phyloP scores from a whole-genome alignment of 202 grass and related monocot genomes.

The Eragrostis tef region DNA sequence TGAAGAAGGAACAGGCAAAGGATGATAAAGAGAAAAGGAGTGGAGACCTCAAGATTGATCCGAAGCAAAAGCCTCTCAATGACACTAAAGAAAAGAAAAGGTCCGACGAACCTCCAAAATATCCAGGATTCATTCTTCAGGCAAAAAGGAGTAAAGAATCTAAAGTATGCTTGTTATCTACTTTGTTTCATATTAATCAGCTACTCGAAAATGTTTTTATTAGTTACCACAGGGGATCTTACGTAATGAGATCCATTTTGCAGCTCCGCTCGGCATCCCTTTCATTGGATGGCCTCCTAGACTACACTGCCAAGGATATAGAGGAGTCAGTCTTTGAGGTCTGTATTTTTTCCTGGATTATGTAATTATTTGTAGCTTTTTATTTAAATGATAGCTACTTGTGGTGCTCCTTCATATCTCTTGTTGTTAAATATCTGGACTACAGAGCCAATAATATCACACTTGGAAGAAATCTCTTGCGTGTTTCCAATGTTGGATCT shows the following conservation, averaged over 20 bases:
- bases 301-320: constrained; percentile 90
- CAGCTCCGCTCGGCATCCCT: constrained; percentile 81
- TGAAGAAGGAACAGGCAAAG: constrained; percentile 54
- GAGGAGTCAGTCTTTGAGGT: constrained; percentile 98
- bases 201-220: neutral
- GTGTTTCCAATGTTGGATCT: constrained; percentile 17
- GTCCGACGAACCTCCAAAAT: constrained; percentile 72
- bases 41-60: constrained; percentile 59
- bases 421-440: neutral
- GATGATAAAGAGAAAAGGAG: constrained; percentile 67
- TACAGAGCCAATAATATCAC: neutral
- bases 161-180: constrained; percentile 63
- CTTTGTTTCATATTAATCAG: constrained; percentile 20
- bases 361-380: constrained; percentile 33
- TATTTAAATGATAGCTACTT: constrained; percentile 8
- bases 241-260: constrained; percentile 32
- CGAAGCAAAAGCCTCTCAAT: constrained; percentile 56
- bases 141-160: constrained; percentile 71
- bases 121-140: constrained; percentile 93
- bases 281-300: constrained; percentile 89
- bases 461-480: neutral
- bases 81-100: constrained; percentile 72
- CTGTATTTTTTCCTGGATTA: constrained; percentile 36
- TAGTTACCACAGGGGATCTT: constrained; percentile 18
- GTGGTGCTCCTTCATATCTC: neutral